phyloP scores from a whole-genome alignment of 768 basidiomycete genomes.

The Trametes gibbosa region DNA sequence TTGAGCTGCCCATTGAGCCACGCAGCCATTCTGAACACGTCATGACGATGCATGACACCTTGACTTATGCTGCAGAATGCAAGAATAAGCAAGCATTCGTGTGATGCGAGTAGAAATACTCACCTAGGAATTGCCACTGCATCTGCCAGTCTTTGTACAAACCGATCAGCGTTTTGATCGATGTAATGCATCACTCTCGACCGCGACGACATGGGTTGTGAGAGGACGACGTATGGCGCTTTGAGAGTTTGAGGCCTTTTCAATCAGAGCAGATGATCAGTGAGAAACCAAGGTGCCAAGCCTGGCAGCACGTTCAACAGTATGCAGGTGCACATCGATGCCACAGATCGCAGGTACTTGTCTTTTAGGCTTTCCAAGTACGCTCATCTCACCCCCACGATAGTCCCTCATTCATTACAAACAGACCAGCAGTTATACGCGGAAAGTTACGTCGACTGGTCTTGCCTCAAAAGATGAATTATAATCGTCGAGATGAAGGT shows the following conservation, averaged over 20 bases:
- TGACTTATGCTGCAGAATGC: constrained; percentile 51
- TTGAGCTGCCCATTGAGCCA: constrained; percentile 77
- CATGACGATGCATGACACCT: constrained; percentile 65
- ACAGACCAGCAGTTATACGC: too few species aligned
- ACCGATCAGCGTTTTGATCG: constrained; percentile 65
- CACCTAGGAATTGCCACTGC: constrained; percentile 85
- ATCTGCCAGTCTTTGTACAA: constrained; percentile 74
- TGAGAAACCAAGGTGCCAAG: too few species aligned
- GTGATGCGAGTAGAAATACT: constrained; percentile 11
- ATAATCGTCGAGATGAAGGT: neutral
- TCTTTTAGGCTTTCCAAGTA: too few species aligned
- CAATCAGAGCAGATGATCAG: too few species aligned
- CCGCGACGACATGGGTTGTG: constrained; percentile 33
- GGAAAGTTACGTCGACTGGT: too few species aligned
- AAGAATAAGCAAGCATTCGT: neutral
- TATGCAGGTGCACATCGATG: too few species aligned
- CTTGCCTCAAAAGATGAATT: neutral
- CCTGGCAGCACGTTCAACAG: too few species aligned
- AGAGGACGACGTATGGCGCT: neutral
- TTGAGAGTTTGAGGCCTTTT: too few species aligned
- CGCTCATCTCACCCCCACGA: too few species aligned
- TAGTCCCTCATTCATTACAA: too few species aligned
- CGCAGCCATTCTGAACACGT: constrained; percentile 83
- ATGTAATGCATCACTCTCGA: constrained; percentile 47
- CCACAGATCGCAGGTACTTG: too few species aligned